phyloP scores from a whole-genome alignment of 805 yeast genomes.

The Suhomyces sp. region DNA sequence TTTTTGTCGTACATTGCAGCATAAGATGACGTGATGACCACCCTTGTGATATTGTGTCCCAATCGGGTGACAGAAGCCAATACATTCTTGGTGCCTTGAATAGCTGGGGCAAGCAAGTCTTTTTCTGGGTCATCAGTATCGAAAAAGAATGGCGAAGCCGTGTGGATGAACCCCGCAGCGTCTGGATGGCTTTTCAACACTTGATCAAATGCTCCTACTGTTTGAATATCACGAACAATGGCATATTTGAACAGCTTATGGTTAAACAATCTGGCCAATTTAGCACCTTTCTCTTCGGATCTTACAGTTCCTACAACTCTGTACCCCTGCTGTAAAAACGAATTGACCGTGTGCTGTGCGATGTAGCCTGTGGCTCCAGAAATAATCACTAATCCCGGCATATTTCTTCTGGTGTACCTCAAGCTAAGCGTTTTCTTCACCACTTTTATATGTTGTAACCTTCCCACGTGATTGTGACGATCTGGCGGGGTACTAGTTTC shows the following conservation, averaged over 20 bases:
- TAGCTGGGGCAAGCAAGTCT: constrained; percentile 54
- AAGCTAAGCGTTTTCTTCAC: not conserved
- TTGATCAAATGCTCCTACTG: constrained; percentile 45
- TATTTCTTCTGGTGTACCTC: not conserved
- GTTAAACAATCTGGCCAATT: constrained; percentile 11
- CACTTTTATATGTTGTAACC: not conserved
- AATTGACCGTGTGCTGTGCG: constrained; percentile 46
- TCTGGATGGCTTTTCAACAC: constrained; percentile 42
- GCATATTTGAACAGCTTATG: constrained; percentile 22
- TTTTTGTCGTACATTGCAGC: constrained; percentile 38
- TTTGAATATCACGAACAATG: constrained; percentile 30
- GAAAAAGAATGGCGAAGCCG: constrained; percentile 50
- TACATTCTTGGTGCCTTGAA: constrained; percentile 52
- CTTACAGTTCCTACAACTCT: constrained; percentile 53
- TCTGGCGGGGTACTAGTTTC: not conserved
- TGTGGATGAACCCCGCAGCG: constrained; percentile 45
- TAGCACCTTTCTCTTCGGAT: constrained; percentile 21
- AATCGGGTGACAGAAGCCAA: constrained; percentile 41
- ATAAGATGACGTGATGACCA: constrained; percentile 56
- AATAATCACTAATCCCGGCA: constrained; percentile 27
- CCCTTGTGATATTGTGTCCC: constrained; percentile 46
- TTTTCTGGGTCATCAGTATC: constrained; percentile 43
- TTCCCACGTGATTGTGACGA: not conserved
- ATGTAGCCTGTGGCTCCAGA: constrained; percentile 56
- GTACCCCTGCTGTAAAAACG: constrained; percentile 39